phyloP scores from a whole-genome alignment of 2,329 filamentous ascomycete genomes.

The Fusarium albosuccineum region DNA sequence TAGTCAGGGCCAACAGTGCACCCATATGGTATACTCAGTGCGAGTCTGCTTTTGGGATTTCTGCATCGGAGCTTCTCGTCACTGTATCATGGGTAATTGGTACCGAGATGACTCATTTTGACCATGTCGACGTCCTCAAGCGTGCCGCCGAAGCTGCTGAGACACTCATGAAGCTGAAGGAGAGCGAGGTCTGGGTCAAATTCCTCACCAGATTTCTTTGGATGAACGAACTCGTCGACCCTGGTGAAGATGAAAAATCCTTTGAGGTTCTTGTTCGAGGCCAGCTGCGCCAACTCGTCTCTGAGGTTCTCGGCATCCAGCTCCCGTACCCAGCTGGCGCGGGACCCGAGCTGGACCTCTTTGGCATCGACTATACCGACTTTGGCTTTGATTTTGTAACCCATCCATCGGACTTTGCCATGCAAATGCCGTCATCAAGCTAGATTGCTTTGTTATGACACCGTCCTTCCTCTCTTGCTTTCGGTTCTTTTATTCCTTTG shows the following conservation, averaged over 20 bases:
- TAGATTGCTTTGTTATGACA: neutral
- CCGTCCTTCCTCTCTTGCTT: neutral
- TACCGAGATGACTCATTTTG: constrained; percentile 9
- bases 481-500: neutral
- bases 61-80: constrained; percentile 44
- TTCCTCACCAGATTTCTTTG: constrained; percentile 40
- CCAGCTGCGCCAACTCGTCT: constrained; percentile 37
- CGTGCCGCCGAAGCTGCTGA: constrained; percentile 23
- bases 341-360: constrained; percentile 7
- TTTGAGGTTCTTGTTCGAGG: constrained; percentile 35
- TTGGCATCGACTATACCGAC: constrained; percentile 4
- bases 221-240: constrained; percentile 42
- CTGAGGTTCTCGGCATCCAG: constrained; percentile 28
- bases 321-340: constrained; percentile 28
- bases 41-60: constrained; percentile 42
- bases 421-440: neutral
- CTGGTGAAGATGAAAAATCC: constrained; percentile 31
- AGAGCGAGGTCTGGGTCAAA: constrained; percentile 34
- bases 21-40: constrained; percentile 41
- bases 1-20: constrained; percentile 22
- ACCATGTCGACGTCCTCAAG: constrained; percentile 21
- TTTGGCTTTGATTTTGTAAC: constrained; percentile 18
- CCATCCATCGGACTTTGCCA: constrained; percentile 9
- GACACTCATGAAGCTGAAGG: constrained; percentile 17
- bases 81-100: constrained; percentile 45